Evolutionary conservation across 1,284 basidiomycete genomes (phyloP).

Genomic region (Heliocybe sulcata): DNA sequence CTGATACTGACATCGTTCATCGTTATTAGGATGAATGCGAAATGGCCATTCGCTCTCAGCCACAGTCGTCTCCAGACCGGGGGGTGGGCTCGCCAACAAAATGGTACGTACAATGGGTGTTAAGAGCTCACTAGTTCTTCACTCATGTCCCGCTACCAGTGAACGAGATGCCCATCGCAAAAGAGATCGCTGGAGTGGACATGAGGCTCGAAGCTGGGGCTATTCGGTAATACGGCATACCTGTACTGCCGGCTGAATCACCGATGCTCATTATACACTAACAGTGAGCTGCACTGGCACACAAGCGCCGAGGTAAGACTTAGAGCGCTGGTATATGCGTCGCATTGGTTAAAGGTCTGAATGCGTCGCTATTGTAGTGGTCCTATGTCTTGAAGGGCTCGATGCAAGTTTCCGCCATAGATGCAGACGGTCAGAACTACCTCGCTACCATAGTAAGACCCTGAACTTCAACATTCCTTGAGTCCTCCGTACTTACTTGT

Average conservation of each 20-base stretch:
- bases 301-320: constrained; percentile 55
- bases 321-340: not conserved
- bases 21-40: constrained; percentile 42
- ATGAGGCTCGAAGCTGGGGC: constrained; percentile 64
- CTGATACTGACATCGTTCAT: constrained; percentile 1
- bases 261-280: not conserved
- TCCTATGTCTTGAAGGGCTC: constrained; percentile 62
- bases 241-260: not conserved
- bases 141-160: constrained; percentile 21
- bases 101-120: constrained; percentile 28
- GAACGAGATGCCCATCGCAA: constrained; percentile 53
- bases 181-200: constrained; percentile 61
- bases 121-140: not conserved
- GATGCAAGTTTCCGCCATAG: constrained; percentile 56
- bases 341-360: not conserved
- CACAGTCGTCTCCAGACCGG: constrained; percentile 65
- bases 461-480: not conserved
- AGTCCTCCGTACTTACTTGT: constrained; percentile 2
- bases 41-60: constrained; percentile 67
- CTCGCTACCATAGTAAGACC: constrained; percentile 43
- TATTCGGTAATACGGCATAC: constrained; percentile 36
- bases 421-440: constrained; percentile 55
- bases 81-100: constrained; percentile 70
- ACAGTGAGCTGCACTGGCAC: constrained; percentile 72
- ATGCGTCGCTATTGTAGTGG: constrained; percentile 35